Evolutionary conservation across 2,329 filamentous ascomycete species (phyloP).

Genomic region (Trichoderma citrinoviride): DNA sequence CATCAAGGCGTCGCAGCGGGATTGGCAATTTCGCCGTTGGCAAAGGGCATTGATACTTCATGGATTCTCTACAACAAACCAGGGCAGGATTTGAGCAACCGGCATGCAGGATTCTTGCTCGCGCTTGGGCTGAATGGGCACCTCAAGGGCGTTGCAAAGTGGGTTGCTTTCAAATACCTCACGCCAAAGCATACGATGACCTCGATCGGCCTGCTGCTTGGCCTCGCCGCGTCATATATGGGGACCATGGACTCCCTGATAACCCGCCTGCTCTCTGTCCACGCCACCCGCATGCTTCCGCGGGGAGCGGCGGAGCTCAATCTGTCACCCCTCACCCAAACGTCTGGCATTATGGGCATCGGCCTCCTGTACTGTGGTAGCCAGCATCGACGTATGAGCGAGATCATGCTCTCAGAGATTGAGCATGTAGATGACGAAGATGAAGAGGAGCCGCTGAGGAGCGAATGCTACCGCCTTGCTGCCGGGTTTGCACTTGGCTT

Average conservation of each 20-base stretch:
- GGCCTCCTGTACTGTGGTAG: constrained; percentile 91
- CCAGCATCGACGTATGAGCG: constrained; percentile 96
- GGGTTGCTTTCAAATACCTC: constrained; percentile 98
- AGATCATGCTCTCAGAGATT: constrained; percentile 97
- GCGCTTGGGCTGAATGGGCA: constrained; percentile 93
- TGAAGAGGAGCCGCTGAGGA: constrained; percentile 80
- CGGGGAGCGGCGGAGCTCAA: constrained; percentile 92
- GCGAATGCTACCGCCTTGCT: constrained; percentile 93
- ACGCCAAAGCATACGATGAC: constrained; percentile 99
- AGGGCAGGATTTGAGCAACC: constrained; percentile 77
- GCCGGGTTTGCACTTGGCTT: constrained; percentile 91
- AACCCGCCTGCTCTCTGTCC: constrained; percentile 87
- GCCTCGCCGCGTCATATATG: constrained; percentile 87
- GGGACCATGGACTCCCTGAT: constrained; percentile 97
- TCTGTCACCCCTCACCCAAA: constrained; percentile 87
- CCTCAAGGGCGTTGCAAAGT: constrained; percentile 90
- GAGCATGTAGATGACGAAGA: constrained; percentile 78
- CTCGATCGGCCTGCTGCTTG: constrained; percentile 89
- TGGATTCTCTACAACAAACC: constrained; percentile 99
- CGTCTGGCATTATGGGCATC: constrained; percentile 95
- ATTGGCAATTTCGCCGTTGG: constrained; percentile 82
- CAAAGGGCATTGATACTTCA: constrained; percentile 92
- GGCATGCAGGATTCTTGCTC: constrained; percentile 92
- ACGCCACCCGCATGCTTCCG: constrained; percentile 92
- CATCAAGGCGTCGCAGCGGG: constrained; percentile 94